phyloP scores from a whole-genome alignment of 2,329 filamentous ascomycete genomes.

The Diaporthe citrichinensis region DNA sequence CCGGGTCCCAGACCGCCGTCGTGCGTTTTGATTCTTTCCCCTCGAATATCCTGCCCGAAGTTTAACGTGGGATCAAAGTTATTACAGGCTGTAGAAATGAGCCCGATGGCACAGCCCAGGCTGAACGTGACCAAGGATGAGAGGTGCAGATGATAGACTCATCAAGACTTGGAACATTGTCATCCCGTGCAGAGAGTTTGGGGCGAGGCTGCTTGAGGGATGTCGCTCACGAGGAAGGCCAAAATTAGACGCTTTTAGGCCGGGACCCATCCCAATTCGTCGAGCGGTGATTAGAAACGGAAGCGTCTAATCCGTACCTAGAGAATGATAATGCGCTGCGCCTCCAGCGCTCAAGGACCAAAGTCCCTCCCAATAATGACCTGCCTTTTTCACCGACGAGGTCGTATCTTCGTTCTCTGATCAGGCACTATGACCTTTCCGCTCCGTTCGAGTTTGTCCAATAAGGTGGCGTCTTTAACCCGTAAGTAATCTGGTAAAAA shows the following conservation, averaged over 20 bases:
- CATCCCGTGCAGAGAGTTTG: not conserved
- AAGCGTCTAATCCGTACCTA: not conserved
- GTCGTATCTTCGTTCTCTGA: not conserved
- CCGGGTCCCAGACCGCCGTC: too few relatives aligned
- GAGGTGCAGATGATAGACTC: not conserved
- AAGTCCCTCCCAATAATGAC: not conserved
- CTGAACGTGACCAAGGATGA: not conserved
- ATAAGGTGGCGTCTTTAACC: not conserved
- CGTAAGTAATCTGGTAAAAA: slow-evolving; percentile 17
- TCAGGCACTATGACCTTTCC: too few relatives aligned
- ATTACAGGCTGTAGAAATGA: not conserved
- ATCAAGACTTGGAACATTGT: not conserved
- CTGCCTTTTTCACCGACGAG: not conserved
- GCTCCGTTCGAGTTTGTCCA: not conserved
- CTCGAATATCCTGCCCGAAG: not conserved
- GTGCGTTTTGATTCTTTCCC: not conserved
- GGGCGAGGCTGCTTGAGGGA: not conserved
- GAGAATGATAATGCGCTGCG: not conserved
- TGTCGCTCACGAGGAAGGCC: not conserved
- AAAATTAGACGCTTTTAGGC: not conserved
- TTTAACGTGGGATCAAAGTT: not conserved
- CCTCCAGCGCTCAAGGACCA: not conserved
- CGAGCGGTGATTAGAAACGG: not conserved
- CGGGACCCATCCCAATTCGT: not conserved
- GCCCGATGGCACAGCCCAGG: not conserved